phyloP scores from a whole-genome alignment of 2,329 filamentous ascomycete species.

The Pseudogymnoascus sp. region DNA sequence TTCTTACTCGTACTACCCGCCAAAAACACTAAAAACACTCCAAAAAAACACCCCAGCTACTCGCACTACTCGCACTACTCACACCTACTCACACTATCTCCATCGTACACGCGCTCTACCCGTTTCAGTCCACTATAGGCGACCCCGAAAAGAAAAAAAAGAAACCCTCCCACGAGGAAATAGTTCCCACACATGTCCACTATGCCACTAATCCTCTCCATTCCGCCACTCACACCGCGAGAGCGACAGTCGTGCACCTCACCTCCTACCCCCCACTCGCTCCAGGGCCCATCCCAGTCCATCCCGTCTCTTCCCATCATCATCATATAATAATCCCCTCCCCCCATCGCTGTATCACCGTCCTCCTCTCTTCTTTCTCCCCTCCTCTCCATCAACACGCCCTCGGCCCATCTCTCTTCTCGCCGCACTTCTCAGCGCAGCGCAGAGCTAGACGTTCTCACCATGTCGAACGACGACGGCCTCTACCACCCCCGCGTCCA shows the following conservation, averaged over 20 bases:
- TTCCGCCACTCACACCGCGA: background rate
- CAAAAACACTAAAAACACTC: background rate
- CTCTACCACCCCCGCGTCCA: conserved; percentile 23
- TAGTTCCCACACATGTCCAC: background rate
- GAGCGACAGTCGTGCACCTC: conserved; percentile 1
- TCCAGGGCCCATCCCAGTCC: background rate
- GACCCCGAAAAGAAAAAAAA: background rate
- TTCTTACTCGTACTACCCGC: background rate
- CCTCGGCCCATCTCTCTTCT: background rate
- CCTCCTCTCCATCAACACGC: background rate
- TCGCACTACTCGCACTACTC: background rate
- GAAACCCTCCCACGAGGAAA: background rate
- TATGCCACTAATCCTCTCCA: background rate
- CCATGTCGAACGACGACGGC: conserved; percentile 11
- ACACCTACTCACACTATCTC: background rate
- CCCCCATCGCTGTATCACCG: background rate
- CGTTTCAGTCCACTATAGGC: background rate
- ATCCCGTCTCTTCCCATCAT: background rate
- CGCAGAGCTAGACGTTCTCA: background rate
- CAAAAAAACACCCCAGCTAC: too few relatives aligned
- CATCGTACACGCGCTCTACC: background rate
- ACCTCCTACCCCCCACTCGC: background rate
- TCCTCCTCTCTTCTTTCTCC: background rate
- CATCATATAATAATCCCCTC: background rate
- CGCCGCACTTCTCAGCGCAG: background rate